Evolutionary conservation across 768 basidiomycete species (phyloP), one percentile per base, ranked within the genome.

Genomic region (Pleurotus pulmonarius): DNA sequence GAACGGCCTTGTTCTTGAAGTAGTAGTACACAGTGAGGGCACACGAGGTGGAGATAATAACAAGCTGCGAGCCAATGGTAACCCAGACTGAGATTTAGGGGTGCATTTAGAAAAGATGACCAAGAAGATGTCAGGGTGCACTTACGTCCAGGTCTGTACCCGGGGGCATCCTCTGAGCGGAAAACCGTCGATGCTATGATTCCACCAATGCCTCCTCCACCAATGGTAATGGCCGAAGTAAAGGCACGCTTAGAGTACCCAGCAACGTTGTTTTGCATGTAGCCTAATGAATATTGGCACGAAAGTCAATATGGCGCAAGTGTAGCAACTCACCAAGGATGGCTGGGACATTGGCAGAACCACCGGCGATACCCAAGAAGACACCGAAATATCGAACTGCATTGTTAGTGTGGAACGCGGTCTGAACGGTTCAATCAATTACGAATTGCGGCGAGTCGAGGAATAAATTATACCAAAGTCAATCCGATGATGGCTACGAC

Each of bases 171-270:
- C 46, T 70, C 39, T 51, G 74, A 65, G 5, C 70, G 66, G 57
- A 65, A 76, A 55, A 73, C 70, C 29, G 68, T 71, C 3, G 73
- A 73, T 7, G 73, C 73, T 29, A 76, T 63, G 54, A 75, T 71
- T 37, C 74, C 74, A 16, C 73, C 73, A 37, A 75, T 65, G 26
- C 74, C 74, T 20, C 72, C 73, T 53, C 71, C 67, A 0, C 67
- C 64, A 43, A 72, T 64, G 44, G 71, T 70, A n/a, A 68, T 54
- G 2, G 72, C 73, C 5, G 69, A 75, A 15, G 71, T 70, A 6
- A 78, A 72, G 11, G 75, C 64, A 41, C 76, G 72, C 64, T 75
- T 74, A 34, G 64, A 67, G 58, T 75, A 70, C 2, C 69, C 66
- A 6, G 69, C 66, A 18, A 73, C 62, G 57, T 74, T 74, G 49